Conservation (phyloP, 495 filamentous ascomycete genomes). For the Apiosordaria backusii region DNA sequence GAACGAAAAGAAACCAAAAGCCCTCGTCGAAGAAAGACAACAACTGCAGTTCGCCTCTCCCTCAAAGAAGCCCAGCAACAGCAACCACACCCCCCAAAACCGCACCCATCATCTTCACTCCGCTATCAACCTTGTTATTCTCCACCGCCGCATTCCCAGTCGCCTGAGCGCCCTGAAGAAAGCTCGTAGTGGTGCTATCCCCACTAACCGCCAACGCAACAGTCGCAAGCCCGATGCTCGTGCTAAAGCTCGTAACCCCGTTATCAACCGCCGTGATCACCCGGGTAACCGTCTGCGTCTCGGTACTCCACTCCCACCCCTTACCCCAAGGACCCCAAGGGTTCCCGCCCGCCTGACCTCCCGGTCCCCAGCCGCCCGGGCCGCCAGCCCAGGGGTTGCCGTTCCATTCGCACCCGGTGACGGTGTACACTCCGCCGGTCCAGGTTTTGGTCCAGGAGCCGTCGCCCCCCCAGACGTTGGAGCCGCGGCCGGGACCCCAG, state of each 20-base stretch:
- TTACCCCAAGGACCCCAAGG: constrained; percentile 47
- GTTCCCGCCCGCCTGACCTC: constrained; percentile 30
- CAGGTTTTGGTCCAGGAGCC: constrained; percentile 34
- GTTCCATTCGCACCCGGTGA: constrained; percentile 45
- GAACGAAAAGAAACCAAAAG: constrained; percentile 6
- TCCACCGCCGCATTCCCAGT: constrained; percentile 4
- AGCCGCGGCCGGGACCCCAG: constrained; percentile 32
- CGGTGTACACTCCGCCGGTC: constrained; percentile 44
- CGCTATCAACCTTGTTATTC: constrained; percentile 17
- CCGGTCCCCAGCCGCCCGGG: constrained; percentile 40
- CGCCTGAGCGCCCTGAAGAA: constrained; percentile 18
- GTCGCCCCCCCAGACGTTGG: constrained; percentile 20
- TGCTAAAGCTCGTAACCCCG: constrained; percentile 33
- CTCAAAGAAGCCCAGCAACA: constrained; percentile 40
- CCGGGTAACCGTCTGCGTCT: constrained; percentile 32
- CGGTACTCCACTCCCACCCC: constrained; percentile 38
- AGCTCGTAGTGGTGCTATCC: constrained; percentile 32
- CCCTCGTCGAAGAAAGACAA: background rate
- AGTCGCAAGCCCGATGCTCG: constrained; percentile 36
- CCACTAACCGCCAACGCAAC: constrained; percentile 42
- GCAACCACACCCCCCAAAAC: constrained; percentile 39
- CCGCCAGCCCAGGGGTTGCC: constrained; percentile 48
- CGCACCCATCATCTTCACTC: constrained; percentile 39
- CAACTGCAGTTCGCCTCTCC: background rate
- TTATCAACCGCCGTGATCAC: constrained; percentile 39